These are phyloP conservation scores for Eutrema salsugineum DNA, from an alignment of 441 rosid genomes.

Conservation along the genomic window DNA sequence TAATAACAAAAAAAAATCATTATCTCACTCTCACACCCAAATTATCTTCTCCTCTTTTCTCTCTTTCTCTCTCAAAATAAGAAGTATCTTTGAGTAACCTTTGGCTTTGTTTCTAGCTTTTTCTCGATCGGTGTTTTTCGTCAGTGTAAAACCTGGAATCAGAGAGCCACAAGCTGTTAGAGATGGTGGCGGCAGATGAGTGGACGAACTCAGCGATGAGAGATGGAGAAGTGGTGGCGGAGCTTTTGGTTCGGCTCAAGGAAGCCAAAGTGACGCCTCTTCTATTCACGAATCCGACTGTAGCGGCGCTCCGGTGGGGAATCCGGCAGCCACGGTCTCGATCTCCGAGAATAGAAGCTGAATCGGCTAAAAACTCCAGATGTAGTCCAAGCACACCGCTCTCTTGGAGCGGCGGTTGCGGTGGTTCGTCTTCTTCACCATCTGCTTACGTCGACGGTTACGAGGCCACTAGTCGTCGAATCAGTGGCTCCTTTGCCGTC, in stretches of 20 bases:
- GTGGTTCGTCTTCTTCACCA: conserved; percentile 46
- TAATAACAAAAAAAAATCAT: neutral
- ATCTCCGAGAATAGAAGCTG: conserved; percentile 48
- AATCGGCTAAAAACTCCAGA: conserved; percentile 38
- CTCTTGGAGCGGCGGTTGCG: conserved; percentile 79
- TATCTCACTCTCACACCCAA: neutral
- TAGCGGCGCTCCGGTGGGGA: conserved; percentile 65
- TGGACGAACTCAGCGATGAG: conserved; percentile 82
- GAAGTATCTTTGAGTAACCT: neutral
- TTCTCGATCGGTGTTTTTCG: neutral
- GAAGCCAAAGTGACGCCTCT: conserved; percentile 37
- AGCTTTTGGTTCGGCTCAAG: conserved; percentile 67
- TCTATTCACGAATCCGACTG: conserved; percentile 19
- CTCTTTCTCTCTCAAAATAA: neutral
- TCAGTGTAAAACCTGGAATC: neutral
- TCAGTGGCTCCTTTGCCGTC: conserved; percentile 29
- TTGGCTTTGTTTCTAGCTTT: neutral
- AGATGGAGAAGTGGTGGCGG: conserved; percentile 71
- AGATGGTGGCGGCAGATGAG: conserved; percentile 40
- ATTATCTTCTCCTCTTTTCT: neutral
- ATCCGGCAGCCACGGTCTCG: conserved; percentile 63
- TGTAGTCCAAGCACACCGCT: conserved; percentile 93
- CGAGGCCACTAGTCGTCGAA: conserved; percentile 60
- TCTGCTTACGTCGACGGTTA: conserved; percentile 57
- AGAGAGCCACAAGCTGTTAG: neutral